Base-by-base conservation (phyloP, 441 rosid species). In the Pelargonium citronellum region DNA sequence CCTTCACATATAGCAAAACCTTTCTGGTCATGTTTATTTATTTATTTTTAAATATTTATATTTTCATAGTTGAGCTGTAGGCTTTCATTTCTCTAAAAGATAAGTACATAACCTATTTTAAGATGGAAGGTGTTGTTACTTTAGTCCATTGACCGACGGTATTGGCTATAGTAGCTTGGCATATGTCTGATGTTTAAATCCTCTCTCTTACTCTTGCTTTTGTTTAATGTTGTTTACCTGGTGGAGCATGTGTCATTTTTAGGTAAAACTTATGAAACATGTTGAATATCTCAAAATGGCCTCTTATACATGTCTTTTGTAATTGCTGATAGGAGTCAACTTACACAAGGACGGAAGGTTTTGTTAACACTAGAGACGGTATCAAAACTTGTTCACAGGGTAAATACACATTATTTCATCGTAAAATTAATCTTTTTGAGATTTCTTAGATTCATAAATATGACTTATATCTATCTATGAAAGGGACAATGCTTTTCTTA, bases 321-420 rank as follows among this genome's bases (percentile, higher is more conserved):
- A 60, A 64, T 75, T 82, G 78, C 68, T 75, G 37, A 27, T 76
- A 94, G 98, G 82, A 87, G 73, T 82, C 91, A 94, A 77, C 93
- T 91, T 78, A 86, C 86, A 66, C 95, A 85, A 70, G 97, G 97
- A 72, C 92, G 95, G 60, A 94, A 91, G 79, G 95, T 94, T 71
- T 77, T 94, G 77, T 80, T 67, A 53, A 91, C 95, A 37, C 74
- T 94, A 63, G 91, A 85, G 73, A 89, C 89, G 95, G 85, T 91
- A 86, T 84, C 86, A 64, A 89, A 87, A 78, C 89, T 94, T 70
- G 93, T 86, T 69, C 80, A 78, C 67, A 84, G 92, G 89, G 98
- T 91, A 86, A 85, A 78, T 58, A 67, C 57, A 72, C 1, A 44
- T 34, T 34, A 34, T 34, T 34, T 34, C 39, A 34, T 34, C 5